These are phyloP conservation scores for Fragilaria radians DNA, from an alignment of 108 stramenopile genomes.

Conservation along the genomic window DNA sequence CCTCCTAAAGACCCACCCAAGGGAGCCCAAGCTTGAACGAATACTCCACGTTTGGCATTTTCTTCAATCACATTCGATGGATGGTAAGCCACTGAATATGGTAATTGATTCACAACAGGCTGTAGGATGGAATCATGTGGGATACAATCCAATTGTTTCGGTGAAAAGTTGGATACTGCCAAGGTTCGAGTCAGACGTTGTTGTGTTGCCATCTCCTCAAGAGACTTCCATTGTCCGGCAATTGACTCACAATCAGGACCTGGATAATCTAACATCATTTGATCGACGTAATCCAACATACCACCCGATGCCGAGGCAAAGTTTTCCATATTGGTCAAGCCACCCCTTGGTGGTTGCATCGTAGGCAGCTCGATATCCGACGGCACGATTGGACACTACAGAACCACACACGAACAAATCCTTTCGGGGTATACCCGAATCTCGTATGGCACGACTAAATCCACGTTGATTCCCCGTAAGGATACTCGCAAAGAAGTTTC, in stretches of 20 bases:
- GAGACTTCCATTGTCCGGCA: slow-evolving; percentile 61
- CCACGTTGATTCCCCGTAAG: slow-evolving; percentile 73
- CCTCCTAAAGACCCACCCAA: slow-evolving; percentile 33
- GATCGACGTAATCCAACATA: slow-evolving; percentile 61
- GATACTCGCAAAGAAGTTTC: slow-evolving; percentile 74
- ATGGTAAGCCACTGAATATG: slow-evolving; percentile 59
- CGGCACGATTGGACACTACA: slow-evolving; percentile 62
- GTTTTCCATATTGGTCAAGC: slow-evolving; percentile 47
- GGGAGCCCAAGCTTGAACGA: slow-evolving; percentile 77
- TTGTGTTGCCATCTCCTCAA: slow-evolving; percentile 64
- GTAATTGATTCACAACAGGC: slow-evolving; percentile 72
- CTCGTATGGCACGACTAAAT: slow-evolving; percentile 61
- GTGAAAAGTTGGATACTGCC: slow-evolving; percentile 63
- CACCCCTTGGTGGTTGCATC: slow-evolving; percentile 60
- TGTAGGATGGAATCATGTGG: slow-evolving; percentile 67
- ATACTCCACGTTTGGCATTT: slow-evolving; percentile 47
- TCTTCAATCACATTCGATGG: slow-evolving; percentile 43
- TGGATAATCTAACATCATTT: slow-evolving; percentile 81
- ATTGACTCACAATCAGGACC: slow-evolving; percentile 68
- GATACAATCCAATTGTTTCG: slow-evolving; percentile 48
- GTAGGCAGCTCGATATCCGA: slow-evolving; percentile 48
- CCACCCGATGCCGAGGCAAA: slow-evolving; percentile 54
- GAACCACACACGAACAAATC: slow-evolving; percentile 70
- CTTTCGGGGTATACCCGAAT: slow-evolving; percentile 52
- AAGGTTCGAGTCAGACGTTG: slow-evolving; percentile 42